Evolutionary conservation across 805 yeast genomes (phyloP), one percentile per base, ranked within the genome.

Genomic region (Lipomyces kockii): DNA sequence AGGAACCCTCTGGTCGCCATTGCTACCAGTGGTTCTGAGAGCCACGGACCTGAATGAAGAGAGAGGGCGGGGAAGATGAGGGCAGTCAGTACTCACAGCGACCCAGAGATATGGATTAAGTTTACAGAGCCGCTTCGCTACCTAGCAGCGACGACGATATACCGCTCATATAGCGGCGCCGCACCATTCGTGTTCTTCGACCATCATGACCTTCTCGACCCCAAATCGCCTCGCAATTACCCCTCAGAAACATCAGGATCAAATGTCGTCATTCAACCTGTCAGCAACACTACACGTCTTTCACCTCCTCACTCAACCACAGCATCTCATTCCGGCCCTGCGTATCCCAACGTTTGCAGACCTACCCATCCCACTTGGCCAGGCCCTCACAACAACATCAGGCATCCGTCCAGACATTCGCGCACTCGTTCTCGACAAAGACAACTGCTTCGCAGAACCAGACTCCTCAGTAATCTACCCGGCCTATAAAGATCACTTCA

Each of bases 391-490:
- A 6, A 22, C 46, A 0, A 55, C 34, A 27, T 67, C 65, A 25
- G 73, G 71, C 52, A 69, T 73, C 52, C 62, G 54, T 11, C 68
- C 66, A 29, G 73, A 72, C 35, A 69, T 73, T 39, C 62, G 67
- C 37, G 75, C 73, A 8, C 43, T 73, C 20, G 72, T 95, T 0
- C 81, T 95, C 32, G 99, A 95, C 76, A 95, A 95, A 77, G 99
- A 95, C 79, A 95, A 95, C 77, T 94, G 98, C 75, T 90, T 95
- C 76, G 97, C 99, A 4, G 84, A 85, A 66, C 93, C 93, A 46
- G 90, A 91, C 64, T 90, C 87, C 67, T 89, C 88, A 67, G 84
- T 86, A 66, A 90, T 94, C 0, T 92, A 91, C 90, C 92, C 90
- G 0, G 90, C 80, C 1, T 93, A 92, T 56, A 22, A 25, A 29